phyloP scores from a whole-genome alignment of 2,329 filamentous ascomycete genomes.

The Botrytis medusae region DNA sequence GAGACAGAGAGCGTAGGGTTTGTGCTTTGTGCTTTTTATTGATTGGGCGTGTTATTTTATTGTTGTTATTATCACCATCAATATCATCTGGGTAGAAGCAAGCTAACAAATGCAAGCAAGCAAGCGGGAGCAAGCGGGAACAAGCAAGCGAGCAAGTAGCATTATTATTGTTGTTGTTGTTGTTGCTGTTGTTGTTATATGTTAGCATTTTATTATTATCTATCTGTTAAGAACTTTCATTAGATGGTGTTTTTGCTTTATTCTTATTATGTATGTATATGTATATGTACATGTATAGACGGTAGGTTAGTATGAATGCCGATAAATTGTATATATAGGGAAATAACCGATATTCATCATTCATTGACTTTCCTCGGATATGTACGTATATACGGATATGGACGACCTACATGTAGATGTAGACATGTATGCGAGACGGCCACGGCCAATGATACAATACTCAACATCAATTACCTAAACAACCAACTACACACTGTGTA shows the following conservation, averaged over 20 bases:
- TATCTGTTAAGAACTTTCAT: neutral
- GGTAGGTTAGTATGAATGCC: neutral
- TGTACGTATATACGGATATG: no score
- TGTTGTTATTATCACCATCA: neutral
- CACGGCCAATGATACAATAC: neutral
- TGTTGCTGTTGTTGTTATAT: neutral
- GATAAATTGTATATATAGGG: neutral
- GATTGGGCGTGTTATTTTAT: neutral
- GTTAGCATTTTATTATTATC: neutral
- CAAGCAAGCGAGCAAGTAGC: neutral
- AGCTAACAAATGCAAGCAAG: neutral
- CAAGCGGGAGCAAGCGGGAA: neutral
- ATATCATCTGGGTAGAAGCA: neutral
- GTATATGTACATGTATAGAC: neutral
- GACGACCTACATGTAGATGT: neutral
- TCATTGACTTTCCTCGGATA: neutral
- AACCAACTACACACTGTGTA: neutral
- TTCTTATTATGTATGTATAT: neutral
- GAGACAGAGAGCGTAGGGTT: neutral
- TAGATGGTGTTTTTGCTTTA: neutral
- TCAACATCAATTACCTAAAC: neutral
- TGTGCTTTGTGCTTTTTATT: neutral
- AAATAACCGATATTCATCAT: neutral
- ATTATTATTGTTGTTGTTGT: neutral
- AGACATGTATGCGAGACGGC: neutral